These are phyloP conservation scores for Lentinus brumalis DNA, from an alignment of 768 basidiomycete genomes.

Conservation along the genomic window DNA sequence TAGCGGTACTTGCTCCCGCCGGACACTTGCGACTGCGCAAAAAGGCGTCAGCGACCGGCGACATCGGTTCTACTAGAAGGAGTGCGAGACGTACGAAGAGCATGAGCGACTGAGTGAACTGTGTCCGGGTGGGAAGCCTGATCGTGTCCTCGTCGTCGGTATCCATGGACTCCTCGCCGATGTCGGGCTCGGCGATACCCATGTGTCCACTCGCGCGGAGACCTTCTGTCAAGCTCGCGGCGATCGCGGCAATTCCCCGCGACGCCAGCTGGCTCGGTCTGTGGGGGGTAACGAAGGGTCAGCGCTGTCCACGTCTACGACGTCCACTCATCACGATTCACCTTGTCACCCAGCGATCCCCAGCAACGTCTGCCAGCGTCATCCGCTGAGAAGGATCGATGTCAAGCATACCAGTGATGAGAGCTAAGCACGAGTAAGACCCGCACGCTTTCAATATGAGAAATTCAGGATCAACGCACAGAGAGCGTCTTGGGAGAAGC, in stretches of 20 bases:
- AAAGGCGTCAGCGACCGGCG: neutral
- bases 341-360: constrained; percentile 79
- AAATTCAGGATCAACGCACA: constrained; percentile 50
- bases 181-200: constrained; percentile 62
- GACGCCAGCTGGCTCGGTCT: constrained; percentile 73
- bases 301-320: neutral
- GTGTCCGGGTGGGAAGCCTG: constrained; percentile 64
- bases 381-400: constrained; percentile 70
- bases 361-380: constrained; percentile 55
- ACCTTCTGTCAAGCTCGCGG: constrained; percentile 68
- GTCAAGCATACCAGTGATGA: constrained; percentile 75
- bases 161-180: constrained; percentile 38
- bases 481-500: constrained; percentile 56
- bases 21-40: constrained; percentile 79
- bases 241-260: constrained; percentile 53
- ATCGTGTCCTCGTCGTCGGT: constrained; percentile 59
- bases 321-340: constrained; percentile 31
- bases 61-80: neutral
- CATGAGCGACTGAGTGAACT: constrained; percentile 80
- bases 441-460: neutral
- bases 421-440: constrained; percentile 45
- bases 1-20: constrained; percentile 60
- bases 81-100: constrained; percentile 64
- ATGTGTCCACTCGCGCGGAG: constrained; percentile 76
- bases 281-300: constrained; percentile 1